phyloP scores from a whole-genome alignment of 345 rosid species.

The Bruguiera gymnorhiza region DNA sequence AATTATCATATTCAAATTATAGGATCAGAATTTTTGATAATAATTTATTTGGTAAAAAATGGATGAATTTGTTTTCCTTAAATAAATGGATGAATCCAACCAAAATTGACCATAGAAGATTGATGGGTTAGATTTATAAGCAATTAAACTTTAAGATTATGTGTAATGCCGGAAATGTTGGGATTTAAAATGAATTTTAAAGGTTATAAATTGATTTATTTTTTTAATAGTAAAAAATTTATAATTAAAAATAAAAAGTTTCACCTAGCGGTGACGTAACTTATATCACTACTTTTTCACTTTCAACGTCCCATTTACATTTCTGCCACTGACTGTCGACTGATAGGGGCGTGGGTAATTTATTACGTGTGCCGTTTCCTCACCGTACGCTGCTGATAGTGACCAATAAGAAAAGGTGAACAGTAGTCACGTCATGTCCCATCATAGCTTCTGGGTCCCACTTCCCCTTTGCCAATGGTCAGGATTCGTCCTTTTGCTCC shows the following conservation, averaged over 20 bases:
- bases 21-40: no score
- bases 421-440: constrained; percentile 23
- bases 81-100: no score
- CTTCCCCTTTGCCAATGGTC: not conserved
- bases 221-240: not conserved
- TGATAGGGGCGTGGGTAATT: not conserved
- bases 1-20: no score
- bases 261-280: not conserved
- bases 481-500: constrained; percentile 9
- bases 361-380: constrained; percentile 26
- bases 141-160: no score
- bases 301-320: constrained; percentile 8
- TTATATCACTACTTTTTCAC: not conserved
- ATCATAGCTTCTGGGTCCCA: constrained; percentile 4
- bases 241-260: not conserved
- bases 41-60: no score
- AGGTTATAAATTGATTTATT: not conserved
- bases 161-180: no score
- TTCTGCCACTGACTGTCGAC: not conserved
- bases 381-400: constrained; percentile 21
- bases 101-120: no score
- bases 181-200: no score
- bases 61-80: no score
- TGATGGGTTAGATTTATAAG: no score
- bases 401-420: constrained; percentile 22